Conservation (phyloP, 768 basidiomycete genomes). For the Boletus sp. region DNA sequence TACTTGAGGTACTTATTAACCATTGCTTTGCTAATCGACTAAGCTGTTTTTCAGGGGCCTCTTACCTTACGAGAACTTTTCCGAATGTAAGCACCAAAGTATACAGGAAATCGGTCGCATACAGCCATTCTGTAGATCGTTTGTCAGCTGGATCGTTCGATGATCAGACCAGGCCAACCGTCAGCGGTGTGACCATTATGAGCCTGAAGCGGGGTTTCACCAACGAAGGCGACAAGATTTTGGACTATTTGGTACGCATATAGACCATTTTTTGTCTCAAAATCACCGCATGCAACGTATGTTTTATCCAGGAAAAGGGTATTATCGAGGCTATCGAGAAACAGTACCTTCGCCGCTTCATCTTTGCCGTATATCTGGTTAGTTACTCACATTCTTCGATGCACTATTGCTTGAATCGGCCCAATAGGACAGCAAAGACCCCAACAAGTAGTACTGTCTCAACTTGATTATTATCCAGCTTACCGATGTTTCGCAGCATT, state of each 20-base stretch:
- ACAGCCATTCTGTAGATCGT: constrained; percentile 17
- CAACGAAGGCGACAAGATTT: constrained; percentile 76
- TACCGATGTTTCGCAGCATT: constrained; percentile 48
- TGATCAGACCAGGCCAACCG: constrained; percentile 37
- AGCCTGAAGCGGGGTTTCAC: constrained; percentile 73
- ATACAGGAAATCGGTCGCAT: neutral
- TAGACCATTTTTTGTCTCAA: no score
- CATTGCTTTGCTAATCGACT: neutral
- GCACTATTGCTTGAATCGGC: neutral
- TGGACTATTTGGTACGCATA: constrained; percentile 71
- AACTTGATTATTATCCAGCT: constrained; percentile 9
- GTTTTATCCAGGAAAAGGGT: constrained; percentile 63
- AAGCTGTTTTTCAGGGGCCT: constrained; percentile 50
- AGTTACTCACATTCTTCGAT: constrained; percentile 17
- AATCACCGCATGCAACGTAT: constrained; percentile 2
- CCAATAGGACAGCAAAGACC: constrained; percentile 75
- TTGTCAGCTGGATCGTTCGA: constrained; percentile 39
- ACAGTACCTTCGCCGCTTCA: constrained; percentile 80
- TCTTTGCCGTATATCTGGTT: constrained; percentile 84
- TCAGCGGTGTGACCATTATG: constrained; percentile 72
- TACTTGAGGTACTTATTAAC: constrained; percentile 55
- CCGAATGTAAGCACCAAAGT: constrained; percentile 45
- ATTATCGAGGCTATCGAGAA: constrained; percentile 86
- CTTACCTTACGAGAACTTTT: constrained; percentile 78
- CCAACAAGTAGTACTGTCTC: constrained; percentile 60